Base-by-base conservation (phyloP, 73 alveolate species). In the Paramecium bursaria region DNA sequence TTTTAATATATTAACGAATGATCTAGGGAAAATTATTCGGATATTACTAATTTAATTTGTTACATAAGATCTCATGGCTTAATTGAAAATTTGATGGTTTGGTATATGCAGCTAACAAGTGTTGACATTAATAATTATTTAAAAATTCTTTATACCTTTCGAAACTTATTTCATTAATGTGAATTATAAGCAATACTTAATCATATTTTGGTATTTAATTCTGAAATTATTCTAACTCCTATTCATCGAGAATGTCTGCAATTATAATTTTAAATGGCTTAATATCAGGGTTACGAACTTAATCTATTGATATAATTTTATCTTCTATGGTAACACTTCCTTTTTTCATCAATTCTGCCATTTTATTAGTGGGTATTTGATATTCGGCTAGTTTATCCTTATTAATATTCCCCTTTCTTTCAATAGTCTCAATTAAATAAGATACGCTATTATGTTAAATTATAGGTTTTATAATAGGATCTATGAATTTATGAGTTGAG, bases 21-120 rank as follows among this genome's bases (percentile, higher is more conserved):
- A 67, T 67, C 0, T 35, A 13, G 3, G 82, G 82, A 39, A 67
- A 67, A 39, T 13, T 33, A 31, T 9, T 25, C 10, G 82, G 82
- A 67, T 2, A 67, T 0, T 39, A 22, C 9, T 67, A 0, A 67
- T 67, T 44, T 17, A 67, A 67, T 4, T 15, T 15, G 44, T 31
- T 67, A 25, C 60, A 35, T 3, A 60, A 21, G 1, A 10, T 0
- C 53, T 60, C 5, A 39, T 11, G 11, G 11, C 49, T 39, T 39
- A 39, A 39, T 39, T 39, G 11, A 39, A 39, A 39, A 39, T 39
- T 7, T 39, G 5, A 7, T 39, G 5, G 11, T 7, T 39, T 11
- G 14, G 5, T 39, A 39, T 39, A 39, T 7, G 5, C 11, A 39
- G 49, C 49, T 7, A 39, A 11, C 11, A 39, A 7, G 11, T 39